Base-by-base conservation (phyloP, 257 asterid species). In the Cynanchum wilfordii region DNA sequence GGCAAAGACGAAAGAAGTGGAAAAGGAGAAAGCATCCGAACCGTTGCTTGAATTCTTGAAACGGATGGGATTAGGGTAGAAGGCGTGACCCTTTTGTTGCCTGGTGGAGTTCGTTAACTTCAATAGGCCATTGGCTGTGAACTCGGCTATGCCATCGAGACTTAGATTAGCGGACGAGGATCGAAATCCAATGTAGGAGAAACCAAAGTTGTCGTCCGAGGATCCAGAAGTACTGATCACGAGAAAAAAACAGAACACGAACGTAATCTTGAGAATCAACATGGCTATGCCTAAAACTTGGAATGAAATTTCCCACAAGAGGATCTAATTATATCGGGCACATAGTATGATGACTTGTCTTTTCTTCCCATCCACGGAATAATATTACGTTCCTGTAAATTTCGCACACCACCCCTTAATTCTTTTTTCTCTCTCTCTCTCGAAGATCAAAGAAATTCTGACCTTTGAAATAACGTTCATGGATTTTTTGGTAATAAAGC, bases 1-100 rank as follows among this genome's bases (percentile, higher is more conserved):
- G 16, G 91, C 89, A 17, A 84, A 88, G 38, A 84, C 88, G 20
- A 87, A 88, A 24, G 76, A 58, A 12, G 97, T 86, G 62, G 91
- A 83, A 66, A 90, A 90, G 4, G 95, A 87, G 44, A 77, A 66
- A 38, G 70, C 38, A 33, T 33, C 82, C 0, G 84, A 65, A 5
- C 73, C 64, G 56, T 78, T 83, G 3, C 79, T 15, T 33, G 86
- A 77, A 66, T 78, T 80, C 76, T 83, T 90, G 87, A 90, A 88
- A 1, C 16, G 5, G 3, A 88, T 8, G 2, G 91, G 90, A 74
- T 27, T 55, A 0, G 91, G 87, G 36, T 74, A 80, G 60, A 90
- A 88, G 47, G 90, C 95, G 38, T 88, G 91, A 11, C 95, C 90
- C 1, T 56, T 60, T 17, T 40, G 47, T 72, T 82, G 83, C 16